phyloP scores from a whole-genome alignment of 1,284 basidiomycete genomes.

The Ceratobasidium sp. region DNA sequence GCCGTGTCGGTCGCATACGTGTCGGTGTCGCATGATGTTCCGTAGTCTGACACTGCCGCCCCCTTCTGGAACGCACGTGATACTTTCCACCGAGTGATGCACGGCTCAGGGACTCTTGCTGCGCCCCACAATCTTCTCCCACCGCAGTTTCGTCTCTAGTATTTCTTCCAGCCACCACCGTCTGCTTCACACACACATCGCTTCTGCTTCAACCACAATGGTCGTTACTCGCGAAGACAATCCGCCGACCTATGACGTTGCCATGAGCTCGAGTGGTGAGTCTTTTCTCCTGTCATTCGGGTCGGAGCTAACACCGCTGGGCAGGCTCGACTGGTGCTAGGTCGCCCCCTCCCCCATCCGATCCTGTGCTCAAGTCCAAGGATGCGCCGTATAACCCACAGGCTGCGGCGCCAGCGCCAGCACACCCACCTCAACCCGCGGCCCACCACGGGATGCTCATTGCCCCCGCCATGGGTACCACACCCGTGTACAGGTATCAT shows the following conservation, averaged over 20 bases:
- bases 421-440: conserved; percentile 28
- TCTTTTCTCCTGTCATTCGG: not conserved
- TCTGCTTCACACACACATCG: not conserved
- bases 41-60: not conserved
- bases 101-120: conserved; percentile 31
- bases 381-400: conserved; percentile 45
- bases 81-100: not conserved
- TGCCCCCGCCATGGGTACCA: conserved; percentile 15
- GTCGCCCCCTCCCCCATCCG: conserved; percentile 52
- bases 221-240: conserved; percentile 44
- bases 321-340: conserved; percentile 35
- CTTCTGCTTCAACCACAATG: conserved; percentile 11
- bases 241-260: conserved; percentile 51
- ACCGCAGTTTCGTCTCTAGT: conserved; percentile 33
- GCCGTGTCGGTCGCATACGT: not conserved
- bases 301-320: conserved; percentile 27
- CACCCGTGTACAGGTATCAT: conserved; percentile 62
- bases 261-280: conserved; percentile 49
- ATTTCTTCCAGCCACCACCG: conserved; percentile 19
- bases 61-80: conserved; percentile 32
- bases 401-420: conserved; percentile 32
- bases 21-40: not conserved
- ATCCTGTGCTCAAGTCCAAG: conserved; percentile 53
- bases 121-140: conserved; percentile 4
- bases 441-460: conserved; percentile 24